Percentiles rank a stretch among this genome's conserved stretches.
Evolutionary conservation across 2,329 filamentous ascomycete genomes (phyloP).

Genomic region (Talaromyces islandicus): DNA sequence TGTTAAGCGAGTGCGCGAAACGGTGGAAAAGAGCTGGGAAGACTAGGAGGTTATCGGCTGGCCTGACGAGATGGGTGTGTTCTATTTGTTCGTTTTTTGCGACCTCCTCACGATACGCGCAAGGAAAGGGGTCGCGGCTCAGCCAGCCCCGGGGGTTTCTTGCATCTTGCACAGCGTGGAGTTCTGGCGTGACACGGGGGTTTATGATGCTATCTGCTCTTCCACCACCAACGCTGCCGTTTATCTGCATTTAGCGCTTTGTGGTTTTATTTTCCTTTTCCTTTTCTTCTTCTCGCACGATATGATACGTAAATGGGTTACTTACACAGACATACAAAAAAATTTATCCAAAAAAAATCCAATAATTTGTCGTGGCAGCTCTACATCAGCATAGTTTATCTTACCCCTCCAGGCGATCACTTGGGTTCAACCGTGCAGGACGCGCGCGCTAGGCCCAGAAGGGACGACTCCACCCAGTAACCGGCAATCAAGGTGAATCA

Average conservation of each 20-base stretch:
- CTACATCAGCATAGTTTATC: too few species aligned
- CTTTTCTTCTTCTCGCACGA: neutral
- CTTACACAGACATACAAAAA: neutral
- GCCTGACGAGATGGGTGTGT: slow-evolving; percentile 16
- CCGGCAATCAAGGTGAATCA: neutral
- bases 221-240: neutral
- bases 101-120: neutral
- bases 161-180: slow-evolving; percentile 35
- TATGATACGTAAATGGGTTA: neutral
- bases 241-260: neutral
- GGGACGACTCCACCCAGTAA: slow-evolving; percentile 5
- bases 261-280: neutral
- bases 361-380: neutral
- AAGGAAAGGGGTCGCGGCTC: neutral
- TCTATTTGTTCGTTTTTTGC: slow-evolving; percentile 4
- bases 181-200: slow-evolving; percentile 32
- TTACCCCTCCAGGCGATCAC: neutral
- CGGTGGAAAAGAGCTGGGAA: slow-evolving; percentile 99
- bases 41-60: slow-evolving; percentile 56
- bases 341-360: too few species aligned
- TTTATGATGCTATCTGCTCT: neutral
- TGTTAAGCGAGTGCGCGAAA: slow-evolving; percentile 88
- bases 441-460: slow-evolving; percentile 3
- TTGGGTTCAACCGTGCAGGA: slow-evolving; percentile 4
- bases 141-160: slow-evolving; percentile 5